Conservation (phyloP, 257 asterid species). For the Henckelia pumila region DNA sequence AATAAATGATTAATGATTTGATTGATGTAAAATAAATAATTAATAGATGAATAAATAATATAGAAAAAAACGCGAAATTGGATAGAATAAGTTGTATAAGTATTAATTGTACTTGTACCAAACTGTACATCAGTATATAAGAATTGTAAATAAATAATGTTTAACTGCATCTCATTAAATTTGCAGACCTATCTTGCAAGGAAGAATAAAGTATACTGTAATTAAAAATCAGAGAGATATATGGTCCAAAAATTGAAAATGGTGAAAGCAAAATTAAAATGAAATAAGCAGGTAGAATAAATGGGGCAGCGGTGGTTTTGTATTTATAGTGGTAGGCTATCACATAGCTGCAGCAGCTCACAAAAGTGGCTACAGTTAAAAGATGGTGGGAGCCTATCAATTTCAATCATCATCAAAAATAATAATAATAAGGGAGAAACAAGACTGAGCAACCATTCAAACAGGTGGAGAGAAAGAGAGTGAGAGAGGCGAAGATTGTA, state of each 20-base stretch:
- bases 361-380: slow-evolving; percentile 30
- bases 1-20: no score
- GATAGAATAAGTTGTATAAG: no score
- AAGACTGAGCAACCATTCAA: slow-evolving; percentile 6
- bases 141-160: no score
- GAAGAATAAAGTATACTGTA: not conserved
- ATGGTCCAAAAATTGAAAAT: slow-evolving; percentile 4
- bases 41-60: no score
- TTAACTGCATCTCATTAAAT: not conserved
- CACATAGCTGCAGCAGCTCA: slow-evolving; percentile 25
- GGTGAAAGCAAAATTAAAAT: slow-evolving; percentile 13
- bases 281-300: not conserved
- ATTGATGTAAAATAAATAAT: no score
- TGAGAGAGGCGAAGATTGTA: not conserved
- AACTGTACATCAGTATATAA: no score
- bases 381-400: slow-evolving; percentile 29
- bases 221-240: slow-evolving; percentile 10
- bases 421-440: slow-evolving; percentile 19
- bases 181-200: slow-evolving; percentile 13
- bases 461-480: slow-evolving; percentile 2
- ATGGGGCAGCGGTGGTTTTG: slow-evolving; percentile 21
- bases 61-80: no score
- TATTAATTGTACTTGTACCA: no score
- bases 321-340: slow-evolving; percentile 23
- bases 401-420: slow-evolving; percentile 31